Percentiles rank a stretch among this genome's conserved stretches.
Conservation (phyloP, 1,284 basidiomycete species). For the Irpex rosettiformis region DNA sequence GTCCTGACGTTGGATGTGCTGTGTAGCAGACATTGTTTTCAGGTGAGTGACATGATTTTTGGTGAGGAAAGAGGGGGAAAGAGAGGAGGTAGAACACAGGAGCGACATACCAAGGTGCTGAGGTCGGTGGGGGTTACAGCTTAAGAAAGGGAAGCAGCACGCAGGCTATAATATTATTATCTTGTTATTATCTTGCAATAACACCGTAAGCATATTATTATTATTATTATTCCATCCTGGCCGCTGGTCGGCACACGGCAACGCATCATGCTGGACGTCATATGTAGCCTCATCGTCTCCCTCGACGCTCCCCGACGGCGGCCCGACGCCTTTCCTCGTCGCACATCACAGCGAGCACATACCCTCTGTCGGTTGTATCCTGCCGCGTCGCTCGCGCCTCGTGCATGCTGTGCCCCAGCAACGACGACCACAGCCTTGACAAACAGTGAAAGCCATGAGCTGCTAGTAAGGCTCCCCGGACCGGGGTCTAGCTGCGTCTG, state of each 20-base stretch:
- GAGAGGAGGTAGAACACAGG: too few relatives aligned
- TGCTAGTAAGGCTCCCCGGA: not conserved
- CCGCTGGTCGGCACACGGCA: too few relatives aligned
- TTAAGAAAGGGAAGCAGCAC: too few relatives aligned
- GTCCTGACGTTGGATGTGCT: not conserved
- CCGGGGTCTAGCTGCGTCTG: not conserved
- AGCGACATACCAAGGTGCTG: too few relatives aligned
- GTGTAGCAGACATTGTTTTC: not conserved
- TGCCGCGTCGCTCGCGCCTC: too few relatives aligned
- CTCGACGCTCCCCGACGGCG: not conserved
- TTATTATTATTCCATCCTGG: too few relatives aligned
- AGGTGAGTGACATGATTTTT: not conserved
- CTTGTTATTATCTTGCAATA: too few relatives aligned
- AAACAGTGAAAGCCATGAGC: not conserved
- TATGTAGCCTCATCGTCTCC: not conserved
- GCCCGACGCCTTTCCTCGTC: not conserved
- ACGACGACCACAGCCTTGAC: not conserved
- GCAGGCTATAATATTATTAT: too few relatives aligned
- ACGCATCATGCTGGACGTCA: not conserved
- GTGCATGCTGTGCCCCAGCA: not conserved
- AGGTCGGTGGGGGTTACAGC: too few relatives aligned
- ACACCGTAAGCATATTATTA: too few relatives aligned
- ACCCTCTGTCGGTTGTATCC: too few relatives aligned
- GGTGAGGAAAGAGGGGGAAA: not conserved
- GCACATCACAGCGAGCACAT: not conserved